Evolutionary conservation across 768 basidiomycete species (phyloP).

Genomic region (Mycena leptocephala): DNA sequence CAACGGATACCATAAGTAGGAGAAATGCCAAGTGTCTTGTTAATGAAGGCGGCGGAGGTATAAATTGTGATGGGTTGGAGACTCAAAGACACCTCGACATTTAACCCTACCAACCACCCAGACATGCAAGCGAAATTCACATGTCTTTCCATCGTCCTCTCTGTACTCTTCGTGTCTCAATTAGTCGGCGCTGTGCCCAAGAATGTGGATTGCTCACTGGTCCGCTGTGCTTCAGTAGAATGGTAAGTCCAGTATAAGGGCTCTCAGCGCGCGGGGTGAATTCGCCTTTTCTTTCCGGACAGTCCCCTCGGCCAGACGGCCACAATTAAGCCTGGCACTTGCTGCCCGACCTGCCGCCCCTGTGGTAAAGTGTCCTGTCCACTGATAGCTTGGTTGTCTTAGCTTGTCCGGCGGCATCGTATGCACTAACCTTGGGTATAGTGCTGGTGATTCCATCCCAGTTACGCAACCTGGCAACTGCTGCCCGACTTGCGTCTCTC

Average conservation of each 20-base stretch:
- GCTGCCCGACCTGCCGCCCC: too few relatives aligned
- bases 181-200: conserved; percentile 1
- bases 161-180: conserved; percentile 13
- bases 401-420: background rate
- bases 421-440: background rate
- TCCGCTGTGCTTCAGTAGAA: conserved; percentile 14
- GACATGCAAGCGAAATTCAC: conserved; percentile 22
- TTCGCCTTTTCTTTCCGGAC: conserved; percentile 8
- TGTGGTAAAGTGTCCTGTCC: background rate
- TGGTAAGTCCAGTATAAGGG: conserved; percentile 14
- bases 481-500: conserved; percentile 11
- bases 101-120: background rate
- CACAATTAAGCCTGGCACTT: background rate
- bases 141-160: too few relatives aligned
- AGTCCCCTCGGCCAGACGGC: conserved; percentile 23
- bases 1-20: background rate
- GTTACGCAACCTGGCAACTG: conserved; percentile 5
- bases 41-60: conserved; percentile 9
- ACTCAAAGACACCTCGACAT: background rate
- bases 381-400: background rate
- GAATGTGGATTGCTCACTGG: conserved; percentile 2
- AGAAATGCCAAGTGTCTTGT: conserved; percentile 4
- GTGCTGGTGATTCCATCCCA: too few relatives aligned
- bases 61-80: conserved; percentile 21
- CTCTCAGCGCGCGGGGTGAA: conserved; percentile 7